phyloP scores from a whole-genome alignment of 225 moss, liverwort and hornwort species.

The Climacium dendroides region DNA sequence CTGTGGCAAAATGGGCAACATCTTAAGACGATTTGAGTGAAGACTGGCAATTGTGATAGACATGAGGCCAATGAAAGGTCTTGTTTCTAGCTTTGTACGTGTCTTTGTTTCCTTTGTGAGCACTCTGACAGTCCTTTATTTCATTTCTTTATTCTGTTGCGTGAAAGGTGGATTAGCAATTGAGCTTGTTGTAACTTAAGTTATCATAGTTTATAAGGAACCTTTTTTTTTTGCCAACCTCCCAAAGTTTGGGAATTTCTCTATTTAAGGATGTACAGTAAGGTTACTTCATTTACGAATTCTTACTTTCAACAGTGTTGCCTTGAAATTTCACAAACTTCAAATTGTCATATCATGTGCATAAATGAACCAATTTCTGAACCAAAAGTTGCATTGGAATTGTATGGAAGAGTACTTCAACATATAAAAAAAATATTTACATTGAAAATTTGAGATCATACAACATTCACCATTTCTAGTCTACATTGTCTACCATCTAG shows the following conservation, averaged over 20 bases:
- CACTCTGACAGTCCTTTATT: not conserved
- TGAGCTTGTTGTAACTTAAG: not conserved
- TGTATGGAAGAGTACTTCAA: too few relatives aligned
- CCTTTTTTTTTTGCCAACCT: too few relatives aligned
- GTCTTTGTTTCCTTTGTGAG: not conserved
- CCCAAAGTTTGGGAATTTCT: not conserved
- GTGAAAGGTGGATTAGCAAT: not conserved
- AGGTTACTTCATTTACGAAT: too few relatives aligned
- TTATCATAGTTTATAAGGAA: not conserved
- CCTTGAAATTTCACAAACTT: too few relatives aligned
- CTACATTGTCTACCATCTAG: too few relatives aligned
- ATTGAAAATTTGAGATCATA: too few relatives aligned
- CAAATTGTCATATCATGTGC: too few relatives aligned
- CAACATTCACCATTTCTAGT: too few relatives aligned
- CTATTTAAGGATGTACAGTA: not conserved
- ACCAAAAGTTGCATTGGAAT: too few relatives aligned
- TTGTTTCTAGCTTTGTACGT: not conserved
- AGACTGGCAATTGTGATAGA: not conserved
- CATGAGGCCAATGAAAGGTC: not conserved
- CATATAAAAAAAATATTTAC: too few relatives aligned
- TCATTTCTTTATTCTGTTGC: not conserved
- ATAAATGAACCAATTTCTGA: too few relatives aligned
- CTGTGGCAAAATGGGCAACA: slow-evolving; percentile 57
- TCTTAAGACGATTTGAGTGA: not conserved
- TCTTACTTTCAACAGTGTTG: too few relatives aligned